Evolutionary conservation across 495 filamentous ascomycete genomes (phyloP).

Genomic region (Lepraria neglecta): DNA sequence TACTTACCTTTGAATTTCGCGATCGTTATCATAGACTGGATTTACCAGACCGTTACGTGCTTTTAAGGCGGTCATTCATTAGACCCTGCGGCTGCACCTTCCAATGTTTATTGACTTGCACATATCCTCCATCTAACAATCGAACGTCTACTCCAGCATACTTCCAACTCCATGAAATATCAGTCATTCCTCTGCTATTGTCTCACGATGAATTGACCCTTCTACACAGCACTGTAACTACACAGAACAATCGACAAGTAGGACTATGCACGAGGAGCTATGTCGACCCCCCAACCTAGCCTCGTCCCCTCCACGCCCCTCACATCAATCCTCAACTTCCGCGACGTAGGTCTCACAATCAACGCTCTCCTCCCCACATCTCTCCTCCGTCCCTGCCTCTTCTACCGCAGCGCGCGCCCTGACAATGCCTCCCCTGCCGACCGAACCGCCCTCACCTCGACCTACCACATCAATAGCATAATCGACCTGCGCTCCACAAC

Average conservation of each 20-base stretch:
- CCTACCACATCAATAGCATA: slow-evolving; percentile 60
- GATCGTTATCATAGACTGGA: too few relatives aligned
- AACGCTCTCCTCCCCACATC: slow-evolving; percentile 41
- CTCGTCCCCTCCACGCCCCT: slow-evolving; percentile 36
- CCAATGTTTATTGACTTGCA: neutral
- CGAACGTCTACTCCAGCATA: neutral
- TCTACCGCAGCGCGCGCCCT: slow-evolving; percentile 64
- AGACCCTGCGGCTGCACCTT: neutral
- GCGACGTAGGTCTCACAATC: slow-evolving; percentile 71
- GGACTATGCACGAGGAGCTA: neutral
- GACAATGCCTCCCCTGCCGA: slow-evolving; percentile 68
- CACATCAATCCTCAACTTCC: slow-evolving; percentile 71
- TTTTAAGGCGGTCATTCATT: neutral
- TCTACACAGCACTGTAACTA: neutral
- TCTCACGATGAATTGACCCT: too few relatives aligned
- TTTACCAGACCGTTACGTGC: neutral
- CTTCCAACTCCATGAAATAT: too few relatives aligned
- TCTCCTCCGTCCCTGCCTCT: slow-evolving; percentile 57
- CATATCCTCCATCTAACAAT: neutral
- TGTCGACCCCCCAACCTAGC: neutral
- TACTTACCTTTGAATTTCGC: too few relatives aligned
- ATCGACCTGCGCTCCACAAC: slow-evolving; percentile 76
- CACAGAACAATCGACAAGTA: neutral
- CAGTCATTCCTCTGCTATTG: too few relatives aligned
- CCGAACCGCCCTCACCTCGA: slow-evolving; percentile 50